Evolutionary conservation across 2,329 filamentous ascomycete genomes (phyloP).

Genomic region (Venturia oleaginea): DNA sequence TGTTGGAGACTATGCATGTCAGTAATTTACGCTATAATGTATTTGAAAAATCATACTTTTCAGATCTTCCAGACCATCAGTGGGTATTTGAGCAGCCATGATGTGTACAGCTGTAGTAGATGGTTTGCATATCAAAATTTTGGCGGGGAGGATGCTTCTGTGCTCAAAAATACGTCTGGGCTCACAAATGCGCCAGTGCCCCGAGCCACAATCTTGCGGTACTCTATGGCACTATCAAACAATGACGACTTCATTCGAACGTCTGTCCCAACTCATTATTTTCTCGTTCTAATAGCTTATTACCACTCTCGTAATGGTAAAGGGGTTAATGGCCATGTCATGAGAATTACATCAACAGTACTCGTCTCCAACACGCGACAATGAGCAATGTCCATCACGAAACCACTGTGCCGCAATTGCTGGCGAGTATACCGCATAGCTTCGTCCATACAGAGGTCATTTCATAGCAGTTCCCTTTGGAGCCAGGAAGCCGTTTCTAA

Average conservation of each 20-base stretch:
- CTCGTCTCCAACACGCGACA: background rate
- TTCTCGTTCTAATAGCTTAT: too few species aligned
- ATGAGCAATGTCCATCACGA: conserved; percentile 5
- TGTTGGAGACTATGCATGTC: conserved; percentile 26
- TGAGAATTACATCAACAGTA: background rate
- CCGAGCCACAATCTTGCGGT: background rate
- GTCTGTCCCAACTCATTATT: background rate
- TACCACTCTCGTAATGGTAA: background rate
- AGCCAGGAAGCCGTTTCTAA: conserved; percentile 34
- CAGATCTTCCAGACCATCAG: conserved; percentile 28
- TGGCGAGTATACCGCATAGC: background rate
- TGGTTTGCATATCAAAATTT: background rate
- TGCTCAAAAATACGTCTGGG: background rate
- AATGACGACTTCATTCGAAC: background rate
- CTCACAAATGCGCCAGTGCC: background rate
- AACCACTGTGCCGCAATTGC: conserved; percentile 5
- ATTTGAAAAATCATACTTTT: conserved; percentile 23
- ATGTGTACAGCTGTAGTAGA: background rate
- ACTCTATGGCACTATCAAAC: background rate
- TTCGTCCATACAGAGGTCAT: background rate
- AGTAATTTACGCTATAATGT: background rate
- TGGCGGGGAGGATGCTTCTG: background rate
- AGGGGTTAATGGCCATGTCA: background rate
- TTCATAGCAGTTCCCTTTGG: conserved; percentile 18
- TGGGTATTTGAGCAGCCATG: conserved; percentile 19